Conservation (phyloP, 148 eudicot genomes). For the Camellia japonica region DNA sequence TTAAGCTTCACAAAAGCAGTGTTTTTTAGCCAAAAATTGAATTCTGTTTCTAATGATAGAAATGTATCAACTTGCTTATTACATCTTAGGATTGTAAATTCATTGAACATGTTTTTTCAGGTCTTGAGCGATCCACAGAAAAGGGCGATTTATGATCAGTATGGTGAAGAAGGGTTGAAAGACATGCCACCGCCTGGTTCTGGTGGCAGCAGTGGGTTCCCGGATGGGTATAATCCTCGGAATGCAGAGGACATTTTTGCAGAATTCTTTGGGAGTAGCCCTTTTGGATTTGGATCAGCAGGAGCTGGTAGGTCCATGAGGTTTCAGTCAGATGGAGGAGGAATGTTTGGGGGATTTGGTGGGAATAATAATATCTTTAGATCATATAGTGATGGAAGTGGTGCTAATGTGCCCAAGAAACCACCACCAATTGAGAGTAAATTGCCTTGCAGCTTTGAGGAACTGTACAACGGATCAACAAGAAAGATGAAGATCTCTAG, state of each 20-base stretch:
- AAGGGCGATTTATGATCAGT: slow-evolving; percentile 33
- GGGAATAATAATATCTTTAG: slow-evolving; percentile 30
- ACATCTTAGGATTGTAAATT: too few relatives aligned
- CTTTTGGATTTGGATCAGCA: slow-evolving; percentile 62
- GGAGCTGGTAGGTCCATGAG: slow-evolving; percentile 48
- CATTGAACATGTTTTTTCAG: not conserved
- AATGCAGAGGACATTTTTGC: slow-evolving; percentile 93
- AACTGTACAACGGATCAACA: slow-evolving; percentile 66
- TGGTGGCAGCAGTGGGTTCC: slow-evolving; percentile 28
- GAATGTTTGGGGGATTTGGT: slow-evolving; percentile 23
- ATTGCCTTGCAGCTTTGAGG: slow-evolving; percentile 67
- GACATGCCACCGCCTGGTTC: slow-evolving; percentile 56
- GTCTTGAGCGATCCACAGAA: slow-evolving; percentile 30
- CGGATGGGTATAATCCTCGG: slow-evolving; percentile 55
- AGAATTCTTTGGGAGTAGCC: slow-evolving; percentile 82
- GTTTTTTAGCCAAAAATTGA: too few relatives aligned
- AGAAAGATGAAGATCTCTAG: slow-evolving; percentile 86
- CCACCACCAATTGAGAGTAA: slow-evolving; percentile 74
- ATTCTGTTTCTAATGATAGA: not conserved
- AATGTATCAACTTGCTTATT: too few relatives aligned
- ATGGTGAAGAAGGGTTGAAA: slow-evolving; percentile 88
- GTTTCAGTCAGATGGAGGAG: slow-evolving; percentile 23
- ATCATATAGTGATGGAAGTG: not conserved
- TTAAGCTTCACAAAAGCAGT: too few relatives aligned
- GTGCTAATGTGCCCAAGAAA: slow-evolving; percentile 35